Conservation (phyloP, 2,329 filamentous ascomycete species). For the Fusarium secorum region DNA sequence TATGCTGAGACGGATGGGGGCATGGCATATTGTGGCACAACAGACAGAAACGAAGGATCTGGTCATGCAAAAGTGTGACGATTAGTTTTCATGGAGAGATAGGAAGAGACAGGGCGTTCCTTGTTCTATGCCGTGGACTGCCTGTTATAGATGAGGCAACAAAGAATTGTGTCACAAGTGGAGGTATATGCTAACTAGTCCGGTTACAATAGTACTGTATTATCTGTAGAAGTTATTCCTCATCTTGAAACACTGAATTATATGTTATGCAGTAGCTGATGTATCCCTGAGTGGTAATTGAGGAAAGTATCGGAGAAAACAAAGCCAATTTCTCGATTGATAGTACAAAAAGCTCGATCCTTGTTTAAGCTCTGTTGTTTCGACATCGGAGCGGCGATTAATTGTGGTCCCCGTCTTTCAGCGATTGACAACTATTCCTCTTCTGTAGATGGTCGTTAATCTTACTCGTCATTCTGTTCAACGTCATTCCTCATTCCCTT, state of each 20-base stretch:
- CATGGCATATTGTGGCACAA: conserved; percentile 5
- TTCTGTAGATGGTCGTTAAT: not conserved
- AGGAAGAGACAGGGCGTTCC: conserved; percentile 10
- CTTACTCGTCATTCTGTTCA: conserved; percentile 25
- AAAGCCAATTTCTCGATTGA: conserved; percentile 2
- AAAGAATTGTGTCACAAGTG: conserved; percentile 2
- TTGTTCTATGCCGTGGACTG: conserved; percentile 23
- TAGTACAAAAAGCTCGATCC: conserved; percentile 16
- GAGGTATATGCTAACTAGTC: not conserved
- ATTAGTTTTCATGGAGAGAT: not conserved
- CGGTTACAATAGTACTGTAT: not conserved
- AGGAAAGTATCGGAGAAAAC: not conserved
- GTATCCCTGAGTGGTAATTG: not conserved
- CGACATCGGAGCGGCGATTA: conserved; percentile 15
- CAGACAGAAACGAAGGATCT: not conserved
- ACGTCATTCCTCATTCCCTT: conserved; percentile 25
- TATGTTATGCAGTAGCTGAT: not conserved
- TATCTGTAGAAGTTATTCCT: not conserved
- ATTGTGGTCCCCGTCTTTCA: conserved; percentile 16
- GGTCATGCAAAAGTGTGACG: not conserved
- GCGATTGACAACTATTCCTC: conserved; percentile 3
- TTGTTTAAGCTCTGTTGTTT: not conserved
- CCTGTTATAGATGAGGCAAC: conserved; percentile 20
- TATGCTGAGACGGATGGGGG: conserved; percentile 7
- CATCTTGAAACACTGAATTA: not conserved